Base-by-base conservation (phyloP, 768 basidiomycete species). In the Collybia nuda region DNA sequence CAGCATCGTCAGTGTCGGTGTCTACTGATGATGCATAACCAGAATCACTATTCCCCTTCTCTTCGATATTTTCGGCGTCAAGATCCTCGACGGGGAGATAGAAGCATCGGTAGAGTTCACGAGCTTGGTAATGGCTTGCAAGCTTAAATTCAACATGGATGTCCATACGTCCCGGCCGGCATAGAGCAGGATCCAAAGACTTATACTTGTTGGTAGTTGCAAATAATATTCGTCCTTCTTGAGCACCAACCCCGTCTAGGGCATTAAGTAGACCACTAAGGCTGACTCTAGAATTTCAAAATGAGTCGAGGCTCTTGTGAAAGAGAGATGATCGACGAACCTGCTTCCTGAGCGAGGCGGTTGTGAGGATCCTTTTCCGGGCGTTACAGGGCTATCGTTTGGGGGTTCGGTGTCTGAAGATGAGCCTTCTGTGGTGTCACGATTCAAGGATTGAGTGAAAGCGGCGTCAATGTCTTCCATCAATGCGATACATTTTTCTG, bases 391-490 rank as follows among this genome's bases (percentile, higher is more conserved):
- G 55, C 12, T 41, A 50, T 37, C 14, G 17, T 15, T 40, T 29
- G 17, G 11, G 40, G 32, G 19, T 15, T 19, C 17, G 29, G 36
- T n/a, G 40, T 40, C 21, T 11, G 40, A 17, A 19, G 24, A 44
- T 23, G 5, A 41, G 26, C 21, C 19, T 40, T 12, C 22, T 22
- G 40, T 40, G 11, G 57, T 59, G 26, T 76, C 75, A 9, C 77
- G 75, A 51, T 72, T 78, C 17, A 79, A 47, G 19, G 60, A 64
- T 44, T 71, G 67, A 28, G 69, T 70, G 67, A 91, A 88, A 2
- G 88, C 89, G 2, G 84, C 87, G 56, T 93, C 90, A 48, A 92
- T 85, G 62, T 92, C 90, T 63, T 92, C 89, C 81, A 93, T 89
- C 29, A 93, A 73, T 4, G 84, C 81, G 48, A 92, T 85, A 58